phyloP scores from a whole-genome alignment of 1,284 basidiomycete species.

The Filobasidium uniguttulatum region DNA sequence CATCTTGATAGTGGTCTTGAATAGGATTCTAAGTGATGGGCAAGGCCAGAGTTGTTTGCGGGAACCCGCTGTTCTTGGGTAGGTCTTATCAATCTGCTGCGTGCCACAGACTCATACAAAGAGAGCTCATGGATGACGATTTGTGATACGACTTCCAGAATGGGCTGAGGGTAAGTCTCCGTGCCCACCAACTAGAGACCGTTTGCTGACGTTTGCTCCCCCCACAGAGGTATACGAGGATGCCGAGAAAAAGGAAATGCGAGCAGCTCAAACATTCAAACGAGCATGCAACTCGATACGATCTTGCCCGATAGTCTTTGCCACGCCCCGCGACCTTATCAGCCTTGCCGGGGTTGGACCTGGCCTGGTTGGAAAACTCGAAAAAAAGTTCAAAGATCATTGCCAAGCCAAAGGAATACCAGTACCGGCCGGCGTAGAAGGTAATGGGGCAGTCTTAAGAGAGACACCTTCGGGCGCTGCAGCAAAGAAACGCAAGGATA shows the following conservation, averaged over 20 bases:
- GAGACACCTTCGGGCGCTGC: slow-evolving; percentile 10
- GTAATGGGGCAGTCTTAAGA: slow-evolving; percentile 1
- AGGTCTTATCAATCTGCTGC: slow-evolving; percentile 19
- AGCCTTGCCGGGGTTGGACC: slow-evolving; percentile 28
- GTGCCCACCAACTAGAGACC: background rate
- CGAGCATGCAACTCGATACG: slow-evolving; percentile 28
- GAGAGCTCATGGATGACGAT: background rate
- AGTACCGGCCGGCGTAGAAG: background rate
- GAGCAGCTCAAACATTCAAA: slow-evolving; percentile 25
- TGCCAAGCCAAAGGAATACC: slow-evolving; percentile 8
- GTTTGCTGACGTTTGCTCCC: background rate
- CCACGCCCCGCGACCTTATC: slow-evolving; percentile 26
- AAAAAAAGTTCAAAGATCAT: slow-evolving; percentile 25
- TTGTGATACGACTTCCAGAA: background rate
- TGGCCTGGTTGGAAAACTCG: slow-evolving; percentile 26
- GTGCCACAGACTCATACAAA: background rate
- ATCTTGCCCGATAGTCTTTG: slow-evolving; percentile 28
- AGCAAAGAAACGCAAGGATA: slow-evolving; percentile 5
- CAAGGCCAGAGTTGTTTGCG: too few species aligned
- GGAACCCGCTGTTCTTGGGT: slow-evolving; percentile 33
- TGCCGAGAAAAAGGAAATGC: slow-evolving; percentile 25
- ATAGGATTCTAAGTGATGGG: too few species aligned
- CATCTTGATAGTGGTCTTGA: too few species aligned
- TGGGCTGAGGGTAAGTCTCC: slow-evolving; percentile 7
- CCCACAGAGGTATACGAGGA: slow-evolving; percentile 27